Evolutionary conservation across 208 protist species (phyloP).

Genomic region (Leptomonas seymouri): DNA sequence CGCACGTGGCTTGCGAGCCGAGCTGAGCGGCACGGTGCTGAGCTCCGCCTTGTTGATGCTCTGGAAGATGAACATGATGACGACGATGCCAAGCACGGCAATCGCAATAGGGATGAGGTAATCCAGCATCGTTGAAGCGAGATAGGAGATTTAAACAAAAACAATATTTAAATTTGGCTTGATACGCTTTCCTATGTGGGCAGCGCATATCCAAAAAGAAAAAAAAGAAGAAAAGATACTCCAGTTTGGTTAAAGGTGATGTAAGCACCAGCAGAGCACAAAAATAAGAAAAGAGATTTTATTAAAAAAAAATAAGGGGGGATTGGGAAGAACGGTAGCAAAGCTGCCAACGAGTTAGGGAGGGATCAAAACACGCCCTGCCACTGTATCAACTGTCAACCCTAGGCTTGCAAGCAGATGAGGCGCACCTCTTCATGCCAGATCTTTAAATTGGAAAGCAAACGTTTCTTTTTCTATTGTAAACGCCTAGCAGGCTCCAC

Average conservation of each 20-base stretch:
- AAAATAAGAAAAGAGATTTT: not conserved
- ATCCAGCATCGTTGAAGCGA: slow-evolving; percentile 48
- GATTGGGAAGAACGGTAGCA: not conserved
- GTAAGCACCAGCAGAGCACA: not conserved
- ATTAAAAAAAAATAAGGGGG: not conserved
- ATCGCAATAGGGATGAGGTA: slow-evolving; percentile 71
- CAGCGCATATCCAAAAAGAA: not conserved
- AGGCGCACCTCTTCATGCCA: no score
- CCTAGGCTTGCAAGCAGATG: no score
- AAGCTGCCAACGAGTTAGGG: no score
- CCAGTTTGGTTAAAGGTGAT: no score
- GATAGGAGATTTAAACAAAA: slow-evolving; percentile 4
- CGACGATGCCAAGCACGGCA: slow-evolving; percentile 54
- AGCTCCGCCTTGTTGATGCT: slow-evolving; percentile 54
- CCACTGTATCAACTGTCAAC: no score
- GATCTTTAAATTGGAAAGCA: no score
- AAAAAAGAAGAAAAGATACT: no score
- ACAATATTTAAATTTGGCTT: not conserved
- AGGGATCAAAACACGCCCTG: no score
- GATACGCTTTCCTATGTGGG: no score
- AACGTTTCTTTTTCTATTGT: no score
- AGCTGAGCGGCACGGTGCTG: not conserved
- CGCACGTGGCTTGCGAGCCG: slow-evolving; percentile 34
- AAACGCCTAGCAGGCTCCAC: no score
- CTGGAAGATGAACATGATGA: slow-evolving; percentile 76